These are phyloP conservation scores for Maudiozyma humilis DNA, from an alignment of 1,139 yeast species.

Conservation along the genomic window DNA sequence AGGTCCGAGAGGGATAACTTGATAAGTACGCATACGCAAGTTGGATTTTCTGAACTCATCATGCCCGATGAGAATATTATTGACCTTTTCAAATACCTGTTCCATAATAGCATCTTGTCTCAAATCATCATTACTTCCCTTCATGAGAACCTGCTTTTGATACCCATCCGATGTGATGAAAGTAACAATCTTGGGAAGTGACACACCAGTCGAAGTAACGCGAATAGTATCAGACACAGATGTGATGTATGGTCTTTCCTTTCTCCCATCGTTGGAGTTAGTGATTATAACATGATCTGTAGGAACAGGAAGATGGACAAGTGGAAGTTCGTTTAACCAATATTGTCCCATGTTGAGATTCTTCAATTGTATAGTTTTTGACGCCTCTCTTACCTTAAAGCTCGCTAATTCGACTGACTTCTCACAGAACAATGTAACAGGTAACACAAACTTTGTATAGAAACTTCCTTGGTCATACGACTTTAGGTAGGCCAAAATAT, in stretches of 20 bases:
- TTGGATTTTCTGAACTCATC: conserved; percentile 48
- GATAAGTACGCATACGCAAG: conserved; percentile 69
- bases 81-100: conserved; percentile 86
- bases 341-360: conserved; percentile 40
- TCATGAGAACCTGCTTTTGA: conserved; percentile 52
- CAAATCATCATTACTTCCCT: conserved; percentile 84
- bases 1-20: conserved; percentile 85
- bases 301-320: conserved; percentile 55
- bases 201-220: conserved; percentile 73
- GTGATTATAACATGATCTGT: conserved; percentile 44
- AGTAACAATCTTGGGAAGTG: conserved; percentile 72
- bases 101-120: conserved; percentile 97
- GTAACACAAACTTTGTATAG: conserved; percentile 29
- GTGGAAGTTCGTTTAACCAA: conserved; percentile 49
- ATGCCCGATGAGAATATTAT: conserved; percentile 53
- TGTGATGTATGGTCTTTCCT: conserved; percentile 41
- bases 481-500: conserved; percentile 36
- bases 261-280: conserved; percentile 32
- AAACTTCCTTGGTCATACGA: conserved; percentile 19
- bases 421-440: conserved; percentile 44
- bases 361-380: conserved; percentile 32
- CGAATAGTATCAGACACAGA: conserved; percentile 40
- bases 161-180: conserved; percentile 51
- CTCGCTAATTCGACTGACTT: conserved; percentile 47
- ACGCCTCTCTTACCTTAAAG: conserved; percentile 31